Evolutionary conservation across 2,329 filamentous ascomycete species (phyloP), one percentile per base, ranked within the genome.

Genomic region (Fusarium liriodendri): DNA sequence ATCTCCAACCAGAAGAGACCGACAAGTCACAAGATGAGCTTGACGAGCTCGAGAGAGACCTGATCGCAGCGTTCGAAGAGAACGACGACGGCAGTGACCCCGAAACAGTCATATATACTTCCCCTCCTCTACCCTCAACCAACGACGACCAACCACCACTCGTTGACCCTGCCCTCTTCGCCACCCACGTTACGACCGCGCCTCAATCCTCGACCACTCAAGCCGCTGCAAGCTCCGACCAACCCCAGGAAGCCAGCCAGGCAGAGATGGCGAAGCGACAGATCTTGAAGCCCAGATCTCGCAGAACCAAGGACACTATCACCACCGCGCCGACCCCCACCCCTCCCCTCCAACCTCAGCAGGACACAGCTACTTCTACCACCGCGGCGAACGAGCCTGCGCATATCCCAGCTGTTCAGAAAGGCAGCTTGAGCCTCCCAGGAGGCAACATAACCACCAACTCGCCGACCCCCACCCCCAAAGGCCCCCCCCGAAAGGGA

Each of bases 231-330:
- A 27, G 16, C 16, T 27, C 11, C 18, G 66, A 72, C 4, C 32
- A 14, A n/a, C 50, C 62, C 9, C 25, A 37, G 27, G 11, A 45
- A 33, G 71, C 71, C 6, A 68, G 54, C 6, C 25, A 63, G 14
- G 70, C 67, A 20, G 40, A 67, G 37, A 38, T 62, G n/a, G 52
- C 71, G 32, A 45, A 33, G 16, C 18, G 71, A 29, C 55, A 29
- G 13, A 64, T 73, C 20, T 33, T 59, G 32, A 71, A 60, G 20
- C 67, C 63, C 18, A 64, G 18, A 14, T 16, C 35, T 27, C 63
- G 70, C 45, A 27, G 9, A 27, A 5, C 25, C 33, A 47, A n/a
- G 11, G 18, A 29, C 16, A 20, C 29, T 11, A 32, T 32, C 29
- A 32, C 29, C 29, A 10, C 29, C 29, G 29, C 29, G 29, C 29